A percentile compares a stretch with the other conserved stretches of the same genome.
Evolutionary conservation across 768 basidiomycete genomes (phyloP).

Genomic region (Tremella fuciformis): DNA sequence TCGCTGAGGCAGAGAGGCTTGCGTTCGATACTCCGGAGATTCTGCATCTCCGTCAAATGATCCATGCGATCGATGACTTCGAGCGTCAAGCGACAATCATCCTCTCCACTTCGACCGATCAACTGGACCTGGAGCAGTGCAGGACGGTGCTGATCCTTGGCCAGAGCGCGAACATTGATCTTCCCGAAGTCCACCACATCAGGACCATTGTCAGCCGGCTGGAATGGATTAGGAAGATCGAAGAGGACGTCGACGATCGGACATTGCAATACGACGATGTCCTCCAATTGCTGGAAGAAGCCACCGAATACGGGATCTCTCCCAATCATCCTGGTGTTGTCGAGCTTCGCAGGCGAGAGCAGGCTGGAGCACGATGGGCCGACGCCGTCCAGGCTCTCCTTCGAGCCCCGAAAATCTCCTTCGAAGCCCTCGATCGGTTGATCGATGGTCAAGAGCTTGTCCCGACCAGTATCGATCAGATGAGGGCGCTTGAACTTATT

Average conservation of each 20-base stretch:
- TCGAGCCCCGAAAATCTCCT: conserved; percentile 51
- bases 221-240: conserved; percentile 69
- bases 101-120: conserved; percentile 28
- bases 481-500: conserved; percentile 64
- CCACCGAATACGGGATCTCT: conserved; percentile 65
- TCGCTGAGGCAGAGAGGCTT: conserved; percentile 69
- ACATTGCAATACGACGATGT: conserved; percentile 73
- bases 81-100: conserved; percentile 36
- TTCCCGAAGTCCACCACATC: conserved; percentile 73
- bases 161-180: conserved; percentile 67
- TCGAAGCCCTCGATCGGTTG: conserved; percentile 65
- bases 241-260: conserved; percentile 66
- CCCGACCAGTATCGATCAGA: conserved; percentile 67
- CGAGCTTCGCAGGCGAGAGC: conserved; percentile 64
- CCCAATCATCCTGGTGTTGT: conserved; percentile 65
- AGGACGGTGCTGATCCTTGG: conserved; percentile 38
- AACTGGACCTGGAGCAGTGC: conserved; percentile 35
- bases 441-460: conserved; percentile 64
- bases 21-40: conserved; percentile 85
- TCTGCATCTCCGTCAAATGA: conserved; percentile 42
- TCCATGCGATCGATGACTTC: conserved; percentile 40
- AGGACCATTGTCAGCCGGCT: conserved; percentile 78
- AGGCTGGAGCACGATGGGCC: conserved; percentile 74
- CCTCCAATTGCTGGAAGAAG: conserved; percentile 67
- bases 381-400: conserved; percentile 58